Conservation (phyloP, 2,329 filamentous ascomycete species). For the Nemania bipapillata region DNA sequence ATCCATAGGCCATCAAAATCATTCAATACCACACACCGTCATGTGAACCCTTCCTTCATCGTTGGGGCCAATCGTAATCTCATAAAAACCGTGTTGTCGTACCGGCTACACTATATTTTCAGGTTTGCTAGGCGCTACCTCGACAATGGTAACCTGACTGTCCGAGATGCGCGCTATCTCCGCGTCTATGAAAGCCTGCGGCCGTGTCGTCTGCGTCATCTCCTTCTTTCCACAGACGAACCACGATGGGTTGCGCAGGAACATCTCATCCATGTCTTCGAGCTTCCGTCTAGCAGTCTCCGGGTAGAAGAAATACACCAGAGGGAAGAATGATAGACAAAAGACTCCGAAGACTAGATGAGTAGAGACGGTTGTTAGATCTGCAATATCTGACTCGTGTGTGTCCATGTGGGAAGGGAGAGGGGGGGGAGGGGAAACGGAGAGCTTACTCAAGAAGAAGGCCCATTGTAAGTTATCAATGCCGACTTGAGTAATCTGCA, state of each 20-base stretch:
- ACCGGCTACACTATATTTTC: conserved; percentile 10
- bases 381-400: not conserved
- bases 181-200: conserved; percentile 52
- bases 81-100: too few relatives aligned
- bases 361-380: conserved; percentile 10
- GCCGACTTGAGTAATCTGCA: conserved; percentile 58
- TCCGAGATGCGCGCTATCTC: conserved; percentile 44
- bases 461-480: conserved; percentile 56
- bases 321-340: conserved; percentile 49
- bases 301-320: conserved; percentile 59
- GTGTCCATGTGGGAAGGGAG: not conserved
- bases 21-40: not conserved
- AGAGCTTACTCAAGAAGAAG: conserved; percentile 56
- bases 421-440: not conserved
- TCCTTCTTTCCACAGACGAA: conserved; percentile 52
- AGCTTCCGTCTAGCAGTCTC: conserved; percentile 61
- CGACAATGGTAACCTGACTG: conserved; percentile 25
- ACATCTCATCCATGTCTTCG: conserved; percentile 64
- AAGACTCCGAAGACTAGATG: conserved; percentile 45
- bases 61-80: too few relatives aligned
- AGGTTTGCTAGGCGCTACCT: conserved; percentile 21
- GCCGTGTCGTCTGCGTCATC: conserved; percentile 53
- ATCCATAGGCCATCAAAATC: not conserved
- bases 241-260: conserved; percentile 48
- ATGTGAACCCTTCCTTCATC: too few relatives aligned